A percentile compares a stretch with the other conserved stretches of the same genome.
phyloP scores from a whole-genome alignment of 1,284 basidiomycete genomes.

The Ceratobasidium papillatum region DNA sequence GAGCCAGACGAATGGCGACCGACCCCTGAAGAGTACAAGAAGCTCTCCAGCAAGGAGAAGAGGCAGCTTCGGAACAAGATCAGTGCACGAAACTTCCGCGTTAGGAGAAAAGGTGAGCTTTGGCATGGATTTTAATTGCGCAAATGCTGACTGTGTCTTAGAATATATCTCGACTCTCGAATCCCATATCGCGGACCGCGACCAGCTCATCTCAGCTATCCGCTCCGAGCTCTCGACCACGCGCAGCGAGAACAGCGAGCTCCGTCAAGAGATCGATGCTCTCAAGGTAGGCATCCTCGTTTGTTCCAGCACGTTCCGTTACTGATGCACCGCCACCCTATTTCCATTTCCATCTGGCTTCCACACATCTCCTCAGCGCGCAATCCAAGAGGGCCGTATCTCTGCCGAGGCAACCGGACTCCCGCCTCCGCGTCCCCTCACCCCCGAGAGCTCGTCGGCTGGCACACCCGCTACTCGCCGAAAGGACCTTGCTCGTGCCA shows the following conservation, averaged over 20 bases:
- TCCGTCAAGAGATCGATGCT: conserved; percentile 83
- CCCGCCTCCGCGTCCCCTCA: conserved; percentile 46
- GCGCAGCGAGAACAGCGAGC: conserved; percentile 82
- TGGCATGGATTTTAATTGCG: conserved; percentile 6
- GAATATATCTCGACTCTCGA: conserved; percentile 95
- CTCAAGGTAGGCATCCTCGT: conserved; percentile 65
- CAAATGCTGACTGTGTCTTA: conserved; percentile 21
- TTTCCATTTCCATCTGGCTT: conserved; percentile 10
- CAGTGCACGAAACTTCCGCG: conserved; percentile 92
- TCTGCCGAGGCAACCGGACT: conserved; percentile 47
- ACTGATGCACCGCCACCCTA: conserved; percentile 17
- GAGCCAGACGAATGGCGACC: conserved; percentile 78
- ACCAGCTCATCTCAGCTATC: conserved; percentile 88
- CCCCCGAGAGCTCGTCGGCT: conserved; percentile 38
- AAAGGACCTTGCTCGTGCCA: conserved; percentile 56
- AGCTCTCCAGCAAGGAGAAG: conserved; percentile 95
- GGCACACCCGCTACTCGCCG: not conserved
- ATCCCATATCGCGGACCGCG: conserved; percentile 91
- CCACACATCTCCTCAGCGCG: conserved; percentile 50
- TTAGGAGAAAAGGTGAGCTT: conserved; percentile 82
- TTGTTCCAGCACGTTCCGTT: conserved; percentile 29
- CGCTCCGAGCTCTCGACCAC: conserved; percentile 83
- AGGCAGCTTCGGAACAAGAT: conserved; percentile 97
- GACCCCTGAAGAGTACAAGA: conserved; percentile 92
- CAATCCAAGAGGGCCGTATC: conserved; percentile 68